These are phyloP conservation scores for Alternaria atra DNA, from an alignment of 2,329 filamentous ascomycete species.

Conservation along the genomic window DNA sequence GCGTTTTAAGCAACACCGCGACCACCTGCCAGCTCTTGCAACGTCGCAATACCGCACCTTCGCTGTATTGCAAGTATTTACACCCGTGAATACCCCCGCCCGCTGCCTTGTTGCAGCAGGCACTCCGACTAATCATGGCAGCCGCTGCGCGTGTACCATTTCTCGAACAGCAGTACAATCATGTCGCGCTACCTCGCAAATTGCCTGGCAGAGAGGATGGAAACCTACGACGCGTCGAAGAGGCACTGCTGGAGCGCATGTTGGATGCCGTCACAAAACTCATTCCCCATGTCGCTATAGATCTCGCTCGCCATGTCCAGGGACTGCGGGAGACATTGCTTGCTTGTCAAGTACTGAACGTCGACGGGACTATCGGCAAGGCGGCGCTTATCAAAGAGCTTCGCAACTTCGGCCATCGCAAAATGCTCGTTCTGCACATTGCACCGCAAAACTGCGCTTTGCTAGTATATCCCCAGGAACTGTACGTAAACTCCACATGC, in stretches of 20 bases:
- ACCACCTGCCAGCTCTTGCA: background rate
- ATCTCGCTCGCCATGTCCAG: constrained; percentile 22
- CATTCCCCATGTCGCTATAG: constrained; percentile 15
- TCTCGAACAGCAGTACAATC: constrained; percentile 45
- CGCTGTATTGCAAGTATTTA: background rate
- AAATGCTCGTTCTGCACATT: constrained; percentile 57
- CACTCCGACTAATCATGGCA: constrained; percentile 27
- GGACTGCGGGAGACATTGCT: constrained; percentile 25
- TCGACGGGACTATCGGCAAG: constrained; percentile 36
- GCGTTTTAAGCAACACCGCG: background rate
- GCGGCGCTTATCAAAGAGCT: constrained; percentile 31
- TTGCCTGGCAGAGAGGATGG: constrained; percentile 49
- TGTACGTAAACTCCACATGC: constrained; percentile 40
- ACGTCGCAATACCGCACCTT: background rate
- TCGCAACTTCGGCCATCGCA: constrained; percentile 10
- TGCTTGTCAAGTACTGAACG: constrained; percentile 31
- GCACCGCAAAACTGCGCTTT: constrained; percentile 61
- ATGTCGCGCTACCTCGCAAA: constrained; percentile 51
- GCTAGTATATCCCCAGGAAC: constrained; percentile 49
- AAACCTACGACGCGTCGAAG: constrained; percentile 37
- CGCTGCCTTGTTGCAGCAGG: constrained; percentile 12
- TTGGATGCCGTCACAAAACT: constrained; percentile 32
- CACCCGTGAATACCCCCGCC: background rate
- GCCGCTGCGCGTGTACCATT: constrained; percentile 16
- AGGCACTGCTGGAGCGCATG: constrained; percentile 42